Evolutionary conservation across 257 asterid genomes (phyloP).

Genomic region (Solanum ossicruentum): DNA sequence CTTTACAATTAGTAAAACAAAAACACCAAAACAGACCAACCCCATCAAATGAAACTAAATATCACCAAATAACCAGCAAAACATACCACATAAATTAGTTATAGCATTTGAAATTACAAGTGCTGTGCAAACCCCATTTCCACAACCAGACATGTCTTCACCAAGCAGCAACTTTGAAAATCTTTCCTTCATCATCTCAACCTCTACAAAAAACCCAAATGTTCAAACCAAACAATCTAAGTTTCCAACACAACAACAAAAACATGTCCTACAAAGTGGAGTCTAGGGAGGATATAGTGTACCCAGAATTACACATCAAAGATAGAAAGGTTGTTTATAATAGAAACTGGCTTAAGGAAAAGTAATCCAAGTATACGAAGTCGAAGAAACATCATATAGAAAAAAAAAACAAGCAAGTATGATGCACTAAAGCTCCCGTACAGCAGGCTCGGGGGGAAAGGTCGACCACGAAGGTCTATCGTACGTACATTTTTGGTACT

Average conservation of each 20-base stretch:
- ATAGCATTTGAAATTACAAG: constrained; percentile 73
- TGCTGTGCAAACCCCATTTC: constrained; percentile 78
- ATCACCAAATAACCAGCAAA: neutral
- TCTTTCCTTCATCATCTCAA: constrained; percentile 79
- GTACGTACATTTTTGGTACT: neutral
- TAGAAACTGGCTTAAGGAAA: neutral
- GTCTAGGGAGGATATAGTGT: neutral
- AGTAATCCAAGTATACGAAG: neutral
- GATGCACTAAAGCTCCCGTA: too few species aligned
- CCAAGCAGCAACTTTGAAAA: constrained; percentile 78
- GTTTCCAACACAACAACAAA: neutral
- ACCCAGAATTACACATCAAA: neutral
- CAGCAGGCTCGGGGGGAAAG: too few species aligned
- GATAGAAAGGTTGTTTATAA: neutral
- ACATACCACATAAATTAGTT: constrained; percentile 73
- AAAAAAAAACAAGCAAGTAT: too few species aligned
- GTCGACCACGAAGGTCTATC: too few species aligned
- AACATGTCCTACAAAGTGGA: neutral
- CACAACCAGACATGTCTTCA: constrained; percentile 90
- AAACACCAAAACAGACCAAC: neutral
- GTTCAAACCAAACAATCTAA: neutral
- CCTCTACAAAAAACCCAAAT: constrained; percentile 20
- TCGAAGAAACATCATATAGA: neutral
- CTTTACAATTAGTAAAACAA: neutral
- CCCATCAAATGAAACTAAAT: neutral